Conservation (phyloP, 371 early-diverging fungal genomes). For the Rhizopus sp. region DNA sequence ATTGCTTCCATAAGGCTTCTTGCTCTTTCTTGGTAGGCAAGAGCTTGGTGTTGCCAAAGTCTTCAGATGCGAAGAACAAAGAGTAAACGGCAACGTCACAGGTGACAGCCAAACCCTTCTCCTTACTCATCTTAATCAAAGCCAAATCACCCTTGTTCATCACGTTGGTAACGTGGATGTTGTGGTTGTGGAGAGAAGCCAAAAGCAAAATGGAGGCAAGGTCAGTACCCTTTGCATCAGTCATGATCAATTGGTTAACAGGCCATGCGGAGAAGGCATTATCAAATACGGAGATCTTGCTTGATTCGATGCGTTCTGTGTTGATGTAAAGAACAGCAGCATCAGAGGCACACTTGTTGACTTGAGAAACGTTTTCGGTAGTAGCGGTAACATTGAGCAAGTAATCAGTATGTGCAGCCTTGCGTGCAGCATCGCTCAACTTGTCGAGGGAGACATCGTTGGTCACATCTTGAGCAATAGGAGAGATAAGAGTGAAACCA, state of each 20-base stretch:
- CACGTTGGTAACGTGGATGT: constrained; percentile 88
- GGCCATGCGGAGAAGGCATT: constrained; percentile 81
- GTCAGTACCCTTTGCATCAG: constrained; percentile 82
- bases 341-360: constrained; percentile 38
- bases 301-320: constrained; percentile 53
- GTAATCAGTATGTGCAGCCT: constrained; percentile 75
- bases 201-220: constrained; percentile 88
- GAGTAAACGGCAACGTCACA: constrained; percentile 90
- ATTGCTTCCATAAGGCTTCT: constrained; percentile 77
- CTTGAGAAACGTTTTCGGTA: constrained; percentile 54
- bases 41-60: constrained; percentile 41
- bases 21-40: constrained; percentile 61
- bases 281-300: constrained; percentile 57
- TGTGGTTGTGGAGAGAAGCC: constrained; percentile 78
- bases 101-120: constrained; percentile 87
- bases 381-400: constrained; percentile 73
- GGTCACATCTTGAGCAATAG: constrained; percentile 57
- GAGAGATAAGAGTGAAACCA: constrained; percentile 84
- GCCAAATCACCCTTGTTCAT: constrained; percentile 77
- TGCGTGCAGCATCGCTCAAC: constrained; percentile 55
- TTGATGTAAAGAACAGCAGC: constrained; percentile 64
- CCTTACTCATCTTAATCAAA: constrained; percentile 83
- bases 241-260: constrained; percentile 68
- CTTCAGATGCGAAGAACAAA: constrained; percentile 69
- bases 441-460: constrained; percentile 56